Evolutionary conservation across 306 rosid species (phyloP), one percentile per base, ranked within the genome.

Genomic region (Chamaecrista fasciculata): DNA sequence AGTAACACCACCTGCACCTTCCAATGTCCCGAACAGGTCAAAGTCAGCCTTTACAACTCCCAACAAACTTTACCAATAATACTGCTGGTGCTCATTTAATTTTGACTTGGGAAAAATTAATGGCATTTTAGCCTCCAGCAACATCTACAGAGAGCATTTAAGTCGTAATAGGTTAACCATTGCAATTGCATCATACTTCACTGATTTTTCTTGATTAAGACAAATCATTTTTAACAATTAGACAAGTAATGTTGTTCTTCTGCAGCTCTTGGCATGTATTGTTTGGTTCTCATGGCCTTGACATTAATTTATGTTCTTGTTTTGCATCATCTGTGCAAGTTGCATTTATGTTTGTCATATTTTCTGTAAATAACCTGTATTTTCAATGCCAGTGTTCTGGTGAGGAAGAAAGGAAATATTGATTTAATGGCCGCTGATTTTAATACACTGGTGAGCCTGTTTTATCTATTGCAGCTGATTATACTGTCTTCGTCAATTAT

Each of bases 371-470:
- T 67, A 24, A 51, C 28, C 3, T 47, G 33, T 67, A 4, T 65
- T 25, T 55, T 44, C 43, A 44, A 43, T 73, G 50, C 21, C 62
- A 90, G 96, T 78, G 98, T 94, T 73, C 76, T 90, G 33, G 47
- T 86, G 16, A 61, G 97, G 87, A 88, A 63, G 75, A 86, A 94
- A 79, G 8, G 83, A 1, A 90, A 72, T 3, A 74, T 79, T 70
- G 47, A 9, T 48, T 60, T 79, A 18, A 83, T 94, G 87, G 90
- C 87, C 58, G 16, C 61, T 62, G 96, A 90, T 82, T 88, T 90
- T 70, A 73, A 76, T 76, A 67, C 33, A 47, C 55, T 94, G 87
- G 97, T 86, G 66, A 83, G 90, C 50, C 61, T 67, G 2, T 60
- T 64, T 15, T 49, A 29, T 20, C 49, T 11, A 19, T 57, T 67